phyloP scores from a whole-genome alignment of 495 filamentous ascomycete species.

The Xylaria acuta region DNA sequence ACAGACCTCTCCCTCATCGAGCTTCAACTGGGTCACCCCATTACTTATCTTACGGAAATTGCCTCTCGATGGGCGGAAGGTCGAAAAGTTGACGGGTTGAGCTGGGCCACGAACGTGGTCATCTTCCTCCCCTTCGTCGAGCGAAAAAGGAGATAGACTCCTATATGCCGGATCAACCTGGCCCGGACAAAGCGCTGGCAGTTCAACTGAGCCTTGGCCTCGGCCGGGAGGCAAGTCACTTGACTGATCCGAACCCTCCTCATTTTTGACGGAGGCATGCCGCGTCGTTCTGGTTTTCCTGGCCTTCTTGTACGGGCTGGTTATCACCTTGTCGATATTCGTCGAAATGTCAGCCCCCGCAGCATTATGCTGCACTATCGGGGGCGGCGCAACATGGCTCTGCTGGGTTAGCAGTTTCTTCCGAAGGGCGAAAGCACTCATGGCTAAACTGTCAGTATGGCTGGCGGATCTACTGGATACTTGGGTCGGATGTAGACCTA shows the following conservation, averaged over 20 bases:
- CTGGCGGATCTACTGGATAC: neutral
- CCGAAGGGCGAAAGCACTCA: constrained; percentile 60
- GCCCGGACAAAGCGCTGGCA: neutral
- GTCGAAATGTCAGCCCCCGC: neutral
- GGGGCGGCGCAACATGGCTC: constrained; percentile 15
- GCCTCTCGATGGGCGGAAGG: constrained; percentile 51
- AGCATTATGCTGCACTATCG: neutral
- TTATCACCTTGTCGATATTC: neutral
- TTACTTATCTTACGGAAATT: constrained; percentile 48
- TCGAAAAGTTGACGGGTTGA: constrained; percentile 45
- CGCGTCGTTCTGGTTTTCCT: constrained; percentile 15
- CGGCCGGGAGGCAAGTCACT: neutral
- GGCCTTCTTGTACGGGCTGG: constrained; percentile 7
- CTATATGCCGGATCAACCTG: constrained; percentile 13
- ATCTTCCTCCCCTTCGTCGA: constrained; percentile 27
- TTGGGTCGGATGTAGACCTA: constrained; percentile 36
- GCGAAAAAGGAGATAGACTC: constrained; percentile 29
- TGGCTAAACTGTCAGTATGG: constrained; percentile 35
- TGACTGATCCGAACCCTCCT: neutral
- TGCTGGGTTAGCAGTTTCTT: constrained; percentile 45
- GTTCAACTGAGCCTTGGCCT: neutral
- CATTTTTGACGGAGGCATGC: neutral
- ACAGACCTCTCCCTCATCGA: constrained; percentile 56
- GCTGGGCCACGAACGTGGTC: neutral
- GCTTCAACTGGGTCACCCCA: constrained; percentile 43